These are phyloP conservation scores for Boehmeria nivea DNA, from an alignment of 306 rosid species.

Conservation along the genomic window DNA sequence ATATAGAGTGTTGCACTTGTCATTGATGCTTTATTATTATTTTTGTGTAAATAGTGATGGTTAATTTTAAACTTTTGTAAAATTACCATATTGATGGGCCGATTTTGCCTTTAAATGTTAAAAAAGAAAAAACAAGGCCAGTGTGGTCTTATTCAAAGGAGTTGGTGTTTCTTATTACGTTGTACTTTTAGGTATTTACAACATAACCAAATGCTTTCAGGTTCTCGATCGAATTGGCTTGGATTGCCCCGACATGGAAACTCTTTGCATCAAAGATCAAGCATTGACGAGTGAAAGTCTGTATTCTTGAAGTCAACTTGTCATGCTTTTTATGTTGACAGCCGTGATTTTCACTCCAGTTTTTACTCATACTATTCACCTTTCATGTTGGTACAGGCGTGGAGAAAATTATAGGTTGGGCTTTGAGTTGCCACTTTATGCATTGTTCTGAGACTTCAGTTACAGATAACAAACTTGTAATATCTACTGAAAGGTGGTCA, in stretches of 20 bases:
- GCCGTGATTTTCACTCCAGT: constrained; percentile 4
- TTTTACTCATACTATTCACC: constrained; percentile 13
- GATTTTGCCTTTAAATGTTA: no score
- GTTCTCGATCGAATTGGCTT: constrained; percentile 62
- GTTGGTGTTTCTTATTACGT: no score
- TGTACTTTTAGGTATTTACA: constrained; percentile 12
- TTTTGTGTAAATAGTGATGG: no score
- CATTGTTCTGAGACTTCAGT: constrained; percentile 42
- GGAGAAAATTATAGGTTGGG: constrained; percentile 86
- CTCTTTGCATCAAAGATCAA: constrained; percentile 70
- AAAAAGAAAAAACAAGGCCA: no score
- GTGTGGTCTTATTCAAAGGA: no score
- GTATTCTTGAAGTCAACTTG: constrained; percentile 14
- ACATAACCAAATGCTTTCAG: constrained; percentile 41
- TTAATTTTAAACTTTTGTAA: no score
- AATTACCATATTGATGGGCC: no score
- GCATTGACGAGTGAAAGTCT: constrained; percentile 68
- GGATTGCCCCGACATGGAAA: constrained; percentile 79
- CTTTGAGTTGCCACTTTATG: constrained; percentile 70
- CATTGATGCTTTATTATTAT: no score
- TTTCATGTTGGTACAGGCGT: constrained; percentile 40
- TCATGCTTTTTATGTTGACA: neutral
- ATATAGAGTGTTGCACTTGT: no score
- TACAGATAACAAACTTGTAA: constrained; percentile 50
- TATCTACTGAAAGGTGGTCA: constrained; percentile 70